Evolutionary conservation across 768 basidiomycete genomes (phyloP).

Genomic region (Serendipita indica): DNA sequence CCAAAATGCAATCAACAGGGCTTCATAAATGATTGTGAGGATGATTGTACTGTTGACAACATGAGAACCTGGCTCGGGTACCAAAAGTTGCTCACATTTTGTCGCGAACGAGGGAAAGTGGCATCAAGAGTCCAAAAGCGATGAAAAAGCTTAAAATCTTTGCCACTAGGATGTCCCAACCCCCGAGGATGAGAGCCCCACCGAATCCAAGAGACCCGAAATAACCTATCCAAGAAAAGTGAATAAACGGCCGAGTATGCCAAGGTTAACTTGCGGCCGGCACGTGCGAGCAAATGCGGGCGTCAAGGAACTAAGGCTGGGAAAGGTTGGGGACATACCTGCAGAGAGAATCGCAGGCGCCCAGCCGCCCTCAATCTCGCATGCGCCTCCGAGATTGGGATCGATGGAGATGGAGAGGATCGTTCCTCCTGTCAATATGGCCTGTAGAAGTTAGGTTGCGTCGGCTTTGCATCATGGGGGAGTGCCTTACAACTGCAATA

Average conservation of each 20-base stretch:
- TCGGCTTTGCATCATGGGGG: neutral
- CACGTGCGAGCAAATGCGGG: neutral
- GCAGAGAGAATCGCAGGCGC: conserved; percentile 58
- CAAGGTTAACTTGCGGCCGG: neutral
- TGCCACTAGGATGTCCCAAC: conserved; percentile 78
- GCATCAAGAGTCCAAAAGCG: conserved; percentile 72
- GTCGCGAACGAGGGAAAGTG: conserved; percentile 72
- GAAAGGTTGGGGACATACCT: conserved; percentile 8
- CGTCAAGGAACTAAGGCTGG: neutral
- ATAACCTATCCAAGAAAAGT: conserved; percentile 37
- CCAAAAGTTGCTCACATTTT: conserved; percentile 50
- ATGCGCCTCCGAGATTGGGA: conserved; percentile 12
- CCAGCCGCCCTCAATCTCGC: conserved; percentile 48
- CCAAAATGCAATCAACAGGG: conserved; percentile 82
- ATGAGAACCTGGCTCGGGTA: too few species aligned
- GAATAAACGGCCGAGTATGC: neutral
- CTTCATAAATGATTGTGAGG: conserved; percentile 71
- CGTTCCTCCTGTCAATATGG: conserved; percentile 11
- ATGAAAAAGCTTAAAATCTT: conserved; percentile 87
- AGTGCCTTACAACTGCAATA: conserved; percentile 48
- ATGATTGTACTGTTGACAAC: conserved; percentile 61
- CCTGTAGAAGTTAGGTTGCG: neutral
- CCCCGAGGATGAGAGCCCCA: conserved; percentile 66
- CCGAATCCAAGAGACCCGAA: conserved; percentile 70
- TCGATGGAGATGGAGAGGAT: conserved; percentile 11